Conservation (phyloP, 1,139 yeast genomes). For the Chernovozyma aurita region DNA sequence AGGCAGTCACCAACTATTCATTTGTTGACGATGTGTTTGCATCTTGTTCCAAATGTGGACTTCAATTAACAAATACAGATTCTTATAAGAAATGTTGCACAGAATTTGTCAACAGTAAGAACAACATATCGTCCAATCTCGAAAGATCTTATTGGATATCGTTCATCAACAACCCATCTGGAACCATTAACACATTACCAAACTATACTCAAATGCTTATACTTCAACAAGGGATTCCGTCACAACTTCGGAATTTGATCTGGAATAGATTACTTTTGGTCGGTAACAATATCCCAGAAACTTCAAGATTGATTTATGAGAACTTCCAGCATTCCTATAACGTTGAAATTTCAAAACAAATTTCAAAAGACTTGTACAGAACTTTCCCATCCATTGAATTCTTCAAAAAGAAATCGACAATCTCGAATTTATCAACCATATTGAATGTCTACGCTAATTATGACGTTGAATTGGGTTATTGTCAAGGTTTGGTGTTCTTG, state of each 20-base stretch:
- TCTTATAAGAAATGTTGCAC: slow-evolving; percentile 12
- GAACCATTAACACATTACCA: slow-evolving; percentile 45
- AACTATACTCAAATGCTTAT: slow-evolving; percentile 41
- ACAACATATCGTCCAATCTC: slow-evolving; percentile 21
- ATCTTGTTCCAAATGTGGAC: slow-evolving; percentile 29
- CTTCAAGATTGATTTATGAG: slow-evolving; percentile 29
- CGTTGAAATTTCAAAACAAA: slow-evolving; percentile 45
- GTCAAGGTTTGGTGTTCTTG: slow-evolving; percentile 65
- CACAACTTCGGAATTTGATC: slow-evolving; percentile 30
- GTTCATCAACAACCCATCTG: slow-evolving; percentile 41
- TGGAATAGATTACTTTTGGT: slow-evolving; percentile 37
- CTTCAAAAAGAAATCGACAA: slow-evolving; percentile 36
- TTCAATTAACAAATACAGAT: slow-evolving; percentile 12
- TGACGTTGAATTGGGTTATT: slow-evolving; percentile 67
- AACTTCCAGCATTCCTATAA: slow-evolving; percentile 45
- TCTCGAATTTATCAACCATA: slow-evolving; percentile 47
- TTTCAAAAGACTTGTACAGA: slow-evolving; percentile 57
- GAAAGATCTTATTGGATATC: slow-evolving; percentile 44
- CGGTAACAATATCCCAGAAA: slow-evolving; percentile 29
- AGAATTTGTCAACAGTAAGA: slow-evolving; percentile 8
- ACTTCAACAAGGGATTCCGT: slow-evolving; percentile 39
- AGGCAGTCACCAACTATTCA: slow-evolving; percentile 21
- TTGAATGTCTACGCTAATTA: slow-evolving; percentile 65
- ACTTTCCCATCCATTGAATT: slow-evolving; percentile 58
- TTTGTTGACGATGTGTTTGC: slow-evolving; percentile 32